phyloP scores from a whole-genome alignment of 2,329 filamentous ascomycete species.

The Didymella glomerata region DNA sequence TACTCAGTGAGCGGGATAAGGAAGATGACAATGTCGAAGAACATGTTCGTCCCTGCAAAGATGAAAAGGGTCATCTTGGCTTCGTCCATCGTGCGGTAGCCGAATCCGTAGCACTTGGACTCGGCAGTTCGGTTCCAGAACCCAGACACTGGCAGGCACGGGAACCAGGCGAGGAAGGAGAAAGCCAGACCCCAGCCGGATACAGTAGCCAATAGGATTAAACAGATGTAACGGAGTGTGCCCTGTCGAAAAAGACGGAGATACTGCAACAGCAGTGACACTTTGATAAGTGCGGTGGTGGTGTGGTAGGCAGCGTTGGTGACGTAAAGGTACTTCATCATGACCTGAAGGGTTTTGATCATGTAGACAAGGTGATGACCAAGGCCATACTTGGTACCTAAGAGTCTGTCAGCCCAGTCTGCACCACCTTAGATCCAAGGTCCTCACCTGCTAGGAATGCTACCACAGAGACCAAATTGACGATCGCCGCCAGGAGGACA shows the following conservation, averaged over 20 bases:
- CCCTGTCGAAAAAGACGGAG: conserved; percentile 42
- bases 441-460: conserved; percentile 32
- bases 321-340: conserved; percentile 39
- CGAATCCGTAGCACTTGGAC: conserved; percentile 32
- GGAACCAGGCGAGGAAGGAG: conserved; percentile 43
- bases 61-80: conserved; percentile 23
- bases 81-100: conserved; percentile 18
- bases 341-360: conserved; percentile 18
- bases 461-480: conserved; percentile 35
- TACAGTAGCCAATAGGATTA: conserved; percentile 29
- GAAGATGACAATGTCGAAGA: conserved; percentile 39
- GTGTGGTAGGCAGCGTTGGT: conserved; percentile 40
- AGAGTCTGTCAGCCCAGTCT: conserved; percentile 10
- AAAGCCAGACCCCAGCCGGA: conserved; percentile 40
- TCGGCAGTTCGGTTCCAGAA: conserved; percentile 33
- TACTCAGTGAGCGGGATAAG: conserved; percentile 33
- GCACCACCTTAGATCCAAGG: too few species aligned
- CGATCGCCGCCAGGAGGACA: conserved; percentile 38
- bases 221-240: conserved; percentile 25
- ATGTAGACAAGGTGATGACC: conserved; percentile 41
- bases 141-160: conserved; percentile 36
- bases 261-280: conserved; percentile 49
- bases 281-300: conserved; percentile 44
- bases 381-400: conserved; percentile 40
- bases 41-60: conserved; percentile 39